Percentiles rank a stretch among this genome's conserved stretches.
These are phyloP conservation scores for Kalmanozyma brasiliensis DNA, from an alignment of 1,284 basidiomycete genomes.

Conservation along the genomic window DNA sequence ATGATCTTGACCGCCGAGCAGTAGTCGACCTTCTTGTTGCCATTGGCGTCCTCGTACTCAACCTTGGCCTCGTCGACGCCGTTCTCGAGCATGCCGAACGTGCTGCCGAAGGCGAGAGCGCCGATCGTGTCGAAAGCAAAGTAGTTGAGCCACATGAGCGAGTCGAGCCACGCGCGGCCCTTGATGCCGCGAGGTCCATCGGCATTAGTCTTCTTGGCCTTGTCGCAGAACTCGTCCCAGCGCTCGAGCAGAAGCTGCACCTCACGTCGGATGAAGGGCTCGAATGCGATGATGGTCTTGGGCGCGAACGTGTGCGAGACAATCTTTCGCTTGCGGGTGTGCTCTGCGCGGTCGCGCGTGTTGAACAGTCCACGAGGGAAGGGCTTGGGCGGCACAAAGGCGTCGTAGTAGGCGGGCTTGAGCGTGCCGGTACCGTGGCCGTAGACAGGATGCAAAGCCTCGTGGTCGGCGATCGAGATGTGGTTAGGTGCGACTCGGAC, in stretches of 20 bases:
- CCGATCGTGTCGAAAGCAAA: slow-evolving; percentile 76
- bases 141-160: slow-evolving; percentile 75
- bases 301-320: slow-evolving; percentile 84
- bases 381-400: slow-evolving; percentile 72
- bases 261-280: slow-evolving; percentile 61
- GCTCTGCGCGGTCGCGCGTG: slow-evolving; percentile 81
- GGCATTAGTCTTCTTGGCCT: slow-evolving; percentile 41
- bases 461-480: slow-evolving; percentile 79
- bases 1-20: slow-evolving; percentile 86
- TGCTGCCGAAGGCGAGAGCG: slow-evolving; percentile 63
- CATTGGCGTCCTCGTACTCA: slow-evolving; percentile 70
- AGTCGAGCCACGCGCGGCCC: slow-evolving; percentile 70
- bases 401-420: slow-evolving; percentile 75
- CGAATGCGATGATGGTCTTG: slow-evolving; percentile 58
- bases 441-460: slow-evolving; percentile 49
- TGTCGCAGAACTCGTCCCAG: slow-evolving; percentile 59
- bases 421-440: slow-evolving; percentile 57
- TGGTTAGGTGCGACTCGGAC: slow-evolving; percentile 90
- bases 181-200: slow-evolving; percentile 54
- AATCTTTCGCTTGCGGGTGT: slow-evolving; percentile 88
- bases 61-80: slow-evolving; percentile 77
- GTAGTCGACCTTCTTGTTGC: slow-evolving; percentile 70
- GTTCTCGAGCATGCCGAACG: slow-evolving; percentile 87
- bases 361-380: slow-evolving; percentile 76
- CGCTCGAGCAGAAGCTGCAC: slow-evolving; percentile 58